Base-by-base conservation (phyloP, 495 filamentous ascomycete genomes). In the Neurospora terricola region DNA sequence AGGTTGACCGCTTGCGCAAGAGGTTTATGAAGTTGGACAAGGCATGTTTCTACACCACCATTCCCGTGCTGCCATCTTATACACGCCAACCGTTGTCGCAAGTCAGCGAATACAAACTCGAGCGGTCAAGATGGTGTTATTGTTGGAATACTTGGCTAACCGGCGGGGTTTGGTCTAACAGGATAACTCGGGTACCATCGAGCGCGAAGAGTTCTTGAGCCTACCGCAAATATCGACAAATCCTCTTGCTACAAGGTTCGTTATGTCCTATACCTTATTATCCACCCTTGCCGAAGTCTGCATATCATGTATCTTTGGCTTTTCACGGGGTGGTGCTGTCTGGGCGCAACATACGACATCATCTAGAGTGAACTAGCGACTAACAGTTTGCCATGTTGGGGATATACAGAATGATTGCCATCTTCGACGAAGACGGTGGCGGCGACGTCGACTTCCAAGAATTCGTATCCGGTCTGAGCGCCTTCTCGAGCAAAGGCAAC, bases 11-110 rank as follows among this genome's bases (percentile, higher is more conserved):
- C 74, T 86, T 99, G 75, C 89, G 93, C 76, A 99, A 98, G 84
- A 88, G 95, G 72, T 99, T 99, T 79, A 98, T 98, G 95, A 99
- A 99, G 82, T 87, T 99, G 62, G 96, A 99, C 82, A 99, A 97
- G 89, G 95, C 95, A 80, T 71, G 84, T 73, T 69, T 66, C 14
- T 12, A 34, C 54, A 66, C 54, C 27, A 18, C 14, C 27, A 34
- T 66, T 34, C 5, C 11, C 48, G 14, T 66, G 2, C 54, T 18
- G 12, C 27, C 14, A 66, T 36, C 54, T 18, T 30, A 34, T 66
- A 14, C 5, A 62, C 23, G 1, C 14, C 9, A 54, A 54, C 54
- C 14, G 54, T 30, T 62, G 23, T 27, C 54, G 23, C 54, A 62
- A 62, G 23, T 30, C 54, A 16, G 3, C 27, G 14, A 66, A 18